Conservation (phyloP, 805 yeast species). For the Myxozyma neotropica region DNA sequence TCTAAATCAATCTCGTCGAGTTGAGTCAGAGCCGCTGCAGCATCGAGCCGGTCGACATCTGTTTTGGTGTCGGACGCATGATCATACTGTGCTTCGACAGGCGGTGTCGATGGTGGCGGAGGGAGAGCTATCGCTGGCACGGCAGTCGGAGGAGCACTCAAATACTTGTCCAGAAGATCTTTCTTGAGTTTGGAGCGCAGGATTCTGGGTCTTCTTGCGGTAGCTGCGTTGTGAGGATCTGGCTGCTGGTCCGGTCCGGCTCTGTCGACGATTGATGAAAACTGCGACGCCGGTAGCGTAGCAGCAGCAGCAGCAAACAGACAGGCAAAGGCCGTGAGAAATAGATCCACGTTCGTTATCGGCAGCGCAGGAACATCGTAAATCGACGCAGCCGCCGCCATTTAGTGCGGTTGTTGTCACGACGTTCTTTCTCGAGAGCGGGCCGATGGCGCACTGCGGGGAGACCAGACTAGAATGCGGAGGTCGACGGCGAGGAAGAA, state of each 20-base stretch:
- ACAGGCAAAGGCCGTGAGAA: conserved; percentile 14
- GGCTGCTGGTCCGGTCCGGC: not conserved
- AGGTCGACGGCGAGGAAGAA: not conserved
- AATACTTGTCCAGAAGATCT: not conserved
- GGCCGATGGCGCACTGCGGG: too few relatives aligned
- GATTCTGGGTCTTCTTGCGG: not conserved
- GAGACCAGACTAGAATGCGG: not conserved
- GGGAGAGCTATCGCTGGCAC: not conserved
- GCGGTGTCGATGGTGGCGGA: not conserved
- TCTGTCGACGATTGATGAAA: too few relatives aligned
- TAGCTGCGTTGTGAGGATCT: not conserved
- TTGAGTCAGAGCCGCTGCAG: conserved; percentile 6
- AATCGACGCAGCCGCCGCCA: conserved; percentile 2
- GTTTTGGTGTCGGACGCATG: not conserved
- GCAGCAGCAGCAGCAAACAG: conserved; percentile 17
- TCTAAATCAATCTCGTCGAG: not conserved
- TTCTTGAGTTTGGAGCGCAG: not conserved
- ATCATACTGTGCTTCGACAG: not conserved
- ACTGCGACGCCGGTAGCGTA: not conserved
- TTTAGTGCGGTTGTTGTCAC: not conserved
- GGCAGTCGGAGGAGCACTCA: not conserved
- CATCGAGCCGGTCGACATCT: not conserved
- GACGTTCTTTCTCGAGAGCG: too few relatives aligned
- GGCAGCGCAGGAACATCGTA: conserved; percentile 26
- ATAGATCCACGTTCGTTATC: conserved; percentile 20